phyloP scores from a whole-genome alignment of 2,329 filamentous ascomycete species.

The Rachicladosporium sp. region DNA sequence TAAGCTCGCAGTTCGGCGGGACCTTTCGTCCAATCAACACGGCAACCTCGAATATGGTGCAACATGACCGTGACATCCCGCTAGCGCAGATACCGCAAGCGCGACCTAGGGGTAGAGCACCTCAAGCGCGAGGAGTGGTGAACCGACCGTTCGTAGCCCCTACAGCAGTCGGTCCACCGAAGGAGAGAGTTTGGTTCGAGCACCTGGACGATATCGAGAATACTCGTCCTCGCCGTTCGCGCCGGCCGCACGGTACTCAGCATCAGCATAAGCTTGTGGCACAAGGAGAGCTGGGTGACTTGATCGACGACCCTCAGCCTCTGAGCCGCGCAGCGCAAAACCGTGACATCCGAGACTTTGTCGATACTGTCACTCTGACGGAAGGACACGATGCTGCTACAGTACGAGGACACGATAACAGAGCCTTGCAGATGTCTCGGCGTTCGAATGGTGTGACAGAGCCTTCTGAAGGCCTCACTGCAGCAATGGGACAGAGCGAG shows the following conservation, averaged over 20 bases:
- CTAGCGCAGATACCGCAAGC: too few relatives aligned
- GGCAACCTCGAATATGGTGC: too few relatives aligned
- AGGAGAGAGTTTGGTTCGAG: constrained; percentile 20
- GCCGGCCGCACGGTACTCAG: background rate
- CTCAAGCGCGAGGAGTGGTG: background rate
- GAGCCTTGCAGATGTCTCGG: background rate
- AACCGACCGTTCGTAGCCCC: constrained; percentile 23
- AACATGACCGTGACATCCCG: too few relatives aligned
- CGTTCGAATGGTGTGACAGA: background rate
- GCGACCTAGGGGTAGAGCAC: too few relatives aligned
- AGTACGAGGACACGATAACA: background rate
- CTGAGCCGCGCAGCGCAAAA: constrained; percentile 16
- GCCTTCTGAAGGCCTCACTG: background rate
- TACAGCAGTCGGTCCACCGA: constrained; percentile 8
- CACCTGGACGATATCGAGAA: constrained; percentile 12
- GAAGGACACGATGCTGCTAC: constrained; percentile 3
- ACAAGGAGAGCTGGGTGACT: constrained; percentile 11
- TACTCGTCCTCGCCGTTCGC: constrained; percentile 1
- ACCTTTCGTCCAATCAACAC: too few relatives aligned
- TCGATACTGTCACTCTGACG: constrained; percentile 8
- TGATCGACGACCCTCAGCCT: constrained; percentile 9
- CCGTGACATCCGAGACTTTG: constrained; percentile 22
- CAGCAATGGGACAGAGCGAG: constrained; percentile 2
- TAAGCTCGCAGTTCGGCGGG: too few relatives aligned
- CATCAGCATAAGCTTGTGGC: background rate